Evolutionary conservation across 495 filamentous ascomycete species (phyloP), one percentile per base, ranked within the genome.

Genomic region (Echria macrotheca): DNA sequence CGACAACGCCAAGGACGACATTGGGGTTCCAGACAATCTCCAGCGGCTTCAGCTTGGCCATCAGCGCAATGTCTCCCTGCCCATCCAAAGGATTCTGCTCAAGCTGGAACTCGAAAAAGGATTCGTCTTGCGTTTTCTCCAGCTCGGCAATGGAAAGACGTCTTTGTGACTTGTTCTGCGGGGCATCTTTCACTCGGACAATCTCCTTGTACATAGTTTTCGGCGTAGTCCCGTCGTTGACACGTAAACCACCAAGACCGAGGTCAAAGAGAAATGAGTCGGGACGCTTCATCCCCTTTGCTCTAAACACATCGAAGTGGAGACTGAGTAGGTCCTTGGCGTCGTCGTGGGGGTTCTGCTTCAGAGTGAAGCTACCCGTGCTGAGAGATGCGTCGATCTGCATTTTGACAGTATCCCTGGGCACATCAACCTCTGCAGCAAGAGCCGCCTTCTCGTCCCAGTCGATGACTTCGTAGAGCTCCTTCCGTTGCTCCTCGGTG

Each of bases 21-120:
- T 80, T 84, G 12, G 93, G 93, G 59, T 98, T 98, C 70, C 95
- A 97, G 36, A 97, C 86, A 43, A 98, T 86, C 69, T 97, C 94
- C 50, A 97, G 85, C 58, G 89, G 90, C 68, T 94, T 96, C 44
- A 97, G 69, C 66, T 95, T 95, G 51, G 90, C 82, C 8, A 84
- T 95, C 14, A 98, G 71, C 4, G 89, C 87, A 6, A 91, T 81
- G 56, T 98, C 93, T 14, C 91, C 89, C 54, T 88, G 86, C 5
- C 83, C 89, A 61, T 98, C 90, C 8, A 98, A 76, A 0, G 93
- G 93, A 55, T 97, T 95, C 56, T 96, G 85, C 73, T 98, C 93
- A 49, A 96, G 83, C 28, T 90, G 80, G 49, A 96, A 69, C 58
- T 90, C 78, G 75, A 98, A 98, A 70, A 98, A 86, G 40, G 93